Percentiles rank a stretch among this genome's conserved stretches.
Conservation (phyloP, 2,329 filamentous ascomycete genomes). For the Neonectria sp. region DNA sequence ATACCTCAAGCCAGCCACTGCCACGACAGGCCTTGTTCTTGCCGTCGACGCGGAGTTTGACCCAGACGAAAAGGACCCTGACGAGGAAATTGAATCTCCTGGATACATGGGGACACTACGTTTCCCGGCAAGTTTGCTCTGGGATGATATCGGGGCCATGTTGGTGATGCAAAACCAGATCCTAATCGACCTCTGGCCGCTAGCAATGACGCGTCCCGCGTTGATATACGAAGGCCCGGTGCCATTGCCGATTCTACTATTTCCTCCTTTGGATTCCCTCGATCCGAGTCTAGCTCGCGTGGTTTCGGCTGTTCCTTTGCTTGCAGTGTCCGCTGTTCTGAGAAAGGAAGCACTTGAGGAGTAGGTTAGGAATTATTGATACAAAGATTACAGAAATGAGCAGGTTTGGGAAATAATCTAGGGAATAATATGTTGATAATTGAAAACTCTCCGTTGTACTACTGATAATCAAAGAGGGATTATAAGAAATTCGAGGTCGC, state of each 20-base stretch:
- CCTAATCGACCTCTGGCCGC: background rate
- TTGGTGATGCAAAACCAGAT: background rate
- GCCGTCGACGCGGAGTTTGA: background rate
- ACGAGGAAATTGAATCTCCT: background rate
- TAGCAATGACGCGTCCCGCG: background rate
- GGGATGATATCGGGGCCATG: conserved; percentile 1
- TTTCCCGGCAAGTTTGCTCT: background rate
- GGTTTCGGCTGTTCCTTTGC: background rate
- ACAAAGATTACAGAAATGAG: background rate
- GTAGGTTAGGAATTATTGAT: background rate
- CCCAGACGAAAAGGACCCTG: fast-evolving
- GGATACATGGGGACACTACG: background rate
- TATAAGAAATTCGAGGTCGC: background rate
- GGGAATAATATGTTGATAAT: background rate
- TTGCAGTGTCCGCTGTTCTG: background rate
- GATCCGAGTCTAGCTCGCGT: background rate
- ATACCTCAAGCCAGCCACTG: background rate
- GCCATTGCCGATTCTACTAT: background rate
- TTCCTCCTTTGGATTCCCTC: background rate
- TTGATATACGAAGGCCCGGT: background rate
- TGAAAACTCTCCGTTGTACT: background rate
- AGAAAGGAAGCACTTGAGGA: background rate
- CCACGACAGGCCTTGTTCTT: background rate
- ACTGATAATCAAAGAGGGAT: background rate
- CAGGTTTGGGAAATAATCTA: background rate